These are phyloP conservation scores for Saccharomycopsis sp. DNA, from an alignment of 805 yeast species.

Conservation along the genomic window DNA sequence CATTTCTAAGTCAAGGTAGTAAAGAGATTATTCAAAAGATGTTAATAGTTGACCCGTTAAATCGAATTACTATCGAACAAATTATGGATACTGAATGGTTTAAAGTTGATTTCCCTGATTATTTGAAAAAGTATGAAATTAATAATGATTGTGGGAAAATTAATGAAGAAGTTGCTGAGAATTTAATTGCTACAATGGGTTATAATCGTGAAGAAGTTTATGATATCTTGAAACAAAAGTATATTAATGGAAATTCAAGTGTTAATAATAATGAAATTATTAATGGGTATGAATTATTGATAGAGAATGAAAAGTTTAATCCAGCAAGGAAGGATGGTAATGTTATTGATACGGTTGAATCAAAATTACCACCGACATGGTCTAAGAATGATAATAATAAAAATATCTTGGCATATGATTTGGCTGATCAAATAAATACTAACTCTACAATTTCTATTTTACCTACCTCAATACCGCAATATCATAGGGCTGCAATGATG, in stretches of 20 bases:
- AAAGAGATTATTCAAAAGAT: constrained; percentile 74
- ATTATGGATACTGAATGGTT: constrained; percentile 95
- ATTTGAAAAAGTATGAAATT: constrained; percentile 34
- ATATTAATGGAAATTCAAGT: constrained; percentile 26
- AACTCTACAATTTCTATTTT: constrained; percentile 70
- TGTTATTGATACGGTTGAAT: constrained; percentile 47
- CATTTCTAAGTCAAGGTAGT: constrained; percentile 79
- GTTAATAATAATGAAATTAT: constrained; percentile 61
- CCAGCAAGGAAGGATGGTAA: constrained; percentile 42
- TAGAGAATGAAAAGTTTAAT: constrained; percentile 67
- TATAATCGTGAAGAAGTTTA: constrained; percentile 78
- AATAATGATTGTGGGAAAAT: constrained; percentile 26
- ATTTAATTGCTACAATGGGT: constrained; percentile 79
- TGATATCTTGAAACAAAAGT: constrained; percentile 45
- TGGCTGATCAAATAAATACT: constrained; percentile 13
- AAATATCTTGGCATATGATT: constrained; percentile 14
- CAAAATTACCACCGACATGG: constrained; percentile 54
- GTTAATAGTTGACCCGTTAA: constrained; percentile 92
- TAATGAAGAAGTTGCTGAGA: constrained; percentile 70
- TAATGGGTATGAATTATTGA: constrained; percentile 78
- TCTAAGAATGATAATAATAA: constrained; percentile 2
- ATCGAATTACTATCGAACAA: constrained; percentile 87
- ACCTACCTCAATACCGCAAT: constrained; percentile 90
- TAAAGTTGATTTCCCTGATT: constrained; percentile 69
- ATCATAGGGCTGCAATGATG: constrained; percentile 89